phyloP scores from a whole-genome alignment of 1,139 yeast species.

The Suhomyces anneliseae region DNA sequence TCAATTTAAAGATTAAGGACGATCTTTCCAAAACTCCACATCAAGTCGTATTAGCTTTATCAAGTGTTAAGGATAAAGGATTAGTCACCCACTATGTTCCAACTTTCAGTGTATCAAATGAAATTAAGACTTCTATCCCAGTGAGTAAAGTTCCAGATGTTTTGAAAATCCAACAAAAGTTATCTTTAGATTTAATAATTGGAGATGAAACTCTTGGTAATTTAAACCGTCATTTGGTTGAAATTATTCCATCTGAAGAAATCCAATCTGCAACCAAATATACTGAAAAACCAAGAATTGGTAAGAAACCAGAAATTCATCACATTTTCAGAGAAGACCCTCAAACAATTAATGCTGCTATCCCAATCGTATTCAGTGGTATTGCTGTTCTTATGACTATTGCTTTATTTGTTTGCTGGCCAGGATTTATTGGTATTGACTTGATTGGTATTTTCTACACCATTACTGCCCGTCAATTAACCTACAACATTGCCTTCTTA shows the following conservation, averaged over 20 bases:
- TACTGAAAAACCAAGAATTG: constrained; percentile 41
- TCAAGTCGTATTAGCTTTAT: constrained; percentile 20
- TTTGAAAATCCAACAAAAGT: constrained; percentile 35
- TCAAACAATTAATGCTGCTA: constrained; percentile 49
- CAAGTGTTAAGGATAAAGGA: constrained; percentile 18
- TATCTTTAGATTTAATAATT: constrained; percentile 35
- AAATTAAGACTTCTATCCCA: constrained; percentile 28
- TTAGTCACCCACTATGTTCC: constrained; percentile 19
- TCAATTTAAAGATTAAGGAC: constrained; percentile 30
- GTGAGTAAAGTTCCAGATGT: constrained; percentile 37
- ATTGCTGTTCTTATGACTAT: constrained; percentile 44
- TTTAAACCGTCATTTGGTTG: constrained; percentile 31
- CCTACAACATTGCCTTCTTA: constrained; percentile 50
- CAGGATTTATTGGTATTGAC: constrained; percentile 43
- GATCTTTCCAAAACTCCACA: constrained; percentile 18
- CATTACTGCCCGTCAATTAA: constrained; percentile 26
- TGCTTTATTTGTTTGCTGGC: constrained; percentile 51
- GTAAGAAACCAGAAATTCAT: constrained; percentile 62
- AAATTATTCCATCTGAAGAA: constrained; percentile 34
- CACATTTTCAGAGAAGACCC: constrained; percentile 66
- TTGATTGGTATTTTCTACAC: constrained; percentile 37
- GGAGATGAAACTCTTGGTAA: constrained; percentile 29
- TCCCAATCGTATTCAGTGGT: constrained; percentile 56
- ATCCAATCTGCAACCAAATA: constrained; percentile 26
- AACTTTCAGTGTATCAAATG: constrained; percentile 17